Base-by-base conservation (phyloP, 768 basidiomycete genomes). In the Russula sp. region DNA sequence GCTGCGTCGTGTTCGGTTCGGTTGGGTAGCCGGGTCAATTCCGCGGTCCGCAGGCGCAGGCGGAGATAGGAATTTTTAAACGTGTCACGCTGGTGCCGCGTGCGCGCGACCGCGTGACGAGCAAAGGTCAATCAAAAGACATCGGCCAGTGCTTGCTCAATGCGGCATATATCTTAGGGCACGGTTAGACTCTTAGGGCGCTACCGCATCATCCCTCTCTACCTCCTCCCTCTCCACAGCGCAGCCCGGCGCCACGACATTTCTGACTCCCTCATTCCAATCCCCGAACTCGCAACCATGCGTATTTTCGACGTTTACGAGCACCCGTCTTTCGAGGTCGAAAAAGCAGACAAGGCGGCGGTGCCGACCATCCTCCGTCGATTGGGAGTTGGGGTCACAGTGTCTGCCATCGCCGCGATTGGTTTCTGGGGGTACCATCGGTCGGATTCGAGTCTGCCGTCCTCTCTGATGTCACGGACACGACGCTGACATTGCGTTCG, bases 261-360 rank as follows among this genome's bases (percentile, higher is more conserved):
- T 27, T 35, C 50, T 5, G 42, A 22, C 18, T 22, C 18, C n/a
- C 11, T 32, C 20, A 27, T 20, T n/a, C 35, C 34, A 27, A 45
- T 34, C 44, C 37, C 16, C 27, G 39, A 56, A 27, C 27, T n/a
- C 18, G 14, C 52, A 37, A 50, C 14, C 34, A 68, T 68, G 67
- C 64, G 66, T 49, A 56, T 63, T 13, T 66, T 68, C 20, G 67
- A 62, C 61, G 45, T 66, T 10, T 68, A 68, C 65, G 67, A 68
- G 40, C 67, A 68, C 40, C 67, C 67, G n/a, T 55, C 67, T 1
- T 68, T 68, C n/a, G 61, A 68, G 39, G 18, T 54, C 18, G 60
- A 65, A 7, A 20, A 45, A 1, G 39, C 49, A 35, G 67, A 68
- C 59, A 61, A 44, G 60, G 49, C 39, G 14, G 16, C 57, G 1